Evolutionary conservation across 371 early-diverging fungal genomes (phyloP).

Genomic region (Circinella umbellata): DNA sequence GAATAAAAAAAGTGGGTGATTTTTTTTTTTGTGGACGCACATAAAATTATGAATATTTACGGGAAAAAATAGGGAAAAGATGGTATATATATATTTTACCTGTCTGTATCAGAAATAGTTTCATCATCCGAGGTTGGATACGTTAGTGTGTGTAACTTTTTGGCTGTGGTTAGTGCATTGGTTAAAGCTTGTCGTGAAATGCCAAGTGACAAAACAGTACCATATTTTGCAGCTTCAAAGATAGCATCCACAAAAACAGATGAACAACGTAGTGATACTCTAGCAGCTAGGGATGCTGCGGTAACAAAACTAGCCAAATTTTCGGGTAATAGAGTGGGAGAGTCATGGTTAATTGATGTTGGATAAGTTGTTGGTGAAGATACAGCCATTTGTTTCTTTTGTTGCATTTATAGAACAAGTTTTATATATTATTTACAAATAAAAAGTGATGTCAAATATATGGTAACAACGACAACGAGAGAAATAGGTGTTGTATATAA

Average conservation of each 20-base stretch:
- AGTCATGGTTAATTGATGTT: conserved; percentile 20
- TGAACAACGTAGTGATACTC: conserved; percentile 47
- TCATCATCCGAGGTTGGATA: conserved; percentile 1
- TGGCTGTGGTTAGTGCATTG: conserved; percentile 62
- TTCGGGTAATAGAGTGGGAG: conserved; percentile 45
- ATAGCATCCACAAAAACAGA: conserved; percentile 53
- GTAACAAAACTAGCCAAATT: conserved; percentile 49
- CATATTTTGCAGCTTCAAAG: conserved; percentile 65
- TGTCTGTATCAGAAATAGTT: conserved; percentile 6
- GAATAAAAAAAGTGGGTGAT: too few species aligned
- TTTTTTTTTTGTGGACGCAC: too few species aligned
- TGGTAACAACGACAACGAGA: too few species aligned
- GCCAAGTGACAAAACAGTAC: conserved; percentile 64
- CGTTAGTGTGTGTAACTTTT: conserved; percentile 52
- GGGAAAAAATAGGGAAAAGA: neutral
- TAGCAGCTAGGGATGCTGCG: conserved; percentile 44
- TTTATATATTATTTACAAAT: neutral
- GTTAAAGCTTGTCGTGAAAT: conserved; percentile 60
- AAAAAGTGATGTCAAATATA: too few species aligned
- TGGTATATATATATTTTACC: neutral
- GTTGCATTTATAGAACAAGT: neutral
- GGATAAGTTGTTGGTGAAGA: conserved; percentile 11
- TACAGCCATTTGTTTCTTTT: conserved; percentile 3
- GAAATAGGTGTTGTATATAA: too few species aligned
- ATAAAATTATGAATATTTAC: too few species aligned